A percentile compares a stretch with the other conserved stretches of the same genome.
These are phyloP conservation scores for Cutaneotrichosporon curvatum DNA, from an alignment of 1,284 basidiomycete species.

Conservation along the genomic window DNA sequence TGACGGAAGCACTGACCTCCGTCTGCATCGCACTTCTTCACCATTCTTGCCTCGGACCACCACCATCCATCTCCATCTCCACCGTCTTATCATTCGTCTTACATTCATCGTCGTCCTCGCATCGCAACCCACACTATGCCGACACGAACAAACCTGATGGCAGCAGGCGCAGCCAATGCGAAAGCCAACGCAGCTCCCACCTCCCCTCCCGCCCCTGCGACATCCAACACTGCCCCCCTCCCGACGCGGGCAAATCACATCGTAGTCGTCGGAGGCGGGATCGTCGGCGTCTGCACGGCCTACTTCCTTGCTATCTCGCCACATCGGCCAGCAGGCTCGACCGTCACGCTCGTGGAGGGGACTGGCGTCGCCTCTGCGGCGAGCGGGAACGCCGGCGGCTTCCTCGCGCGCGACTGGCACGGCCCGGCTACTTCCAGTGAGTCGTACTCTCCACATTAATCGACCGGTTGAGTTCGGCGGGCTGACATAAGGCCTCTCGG, in stretches of 20 bases:
- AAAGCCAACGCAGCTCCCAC: too few species aligned
- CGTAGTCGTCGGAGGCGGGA: slow-evolving; percentile 54
- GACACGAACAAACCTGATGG: too few species aligned
- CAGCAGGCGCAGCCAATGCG: too few species aligned
- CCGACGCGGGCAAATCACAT: slow-evolving; percentile 21
- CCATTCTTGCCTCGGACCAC: too few species aligned
- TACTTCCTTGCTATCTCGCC: slow-evolving; percentile 37
- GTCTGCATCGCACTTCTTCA: too few species aligned
- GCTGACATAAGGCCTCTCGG: slow-evolving; percentile 51
- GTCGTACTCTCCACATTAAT: too few species aligned
- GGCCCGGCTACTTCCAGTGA: slow-evolving; percentile 46
- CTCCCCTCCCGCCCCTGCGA: neutral
- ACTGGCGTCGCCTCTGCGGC: slow-evolving; percentile 58
- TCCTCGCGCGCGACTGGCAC: slow-evolving; percentile 77
- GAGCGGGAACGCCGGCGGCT: slow-evolving; percentile 83
- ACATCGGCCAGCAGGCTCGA: slow-evolving; percentile 46
- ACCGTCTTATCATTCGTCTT: too few species aligned
- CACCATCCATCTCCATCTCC: too few species aligned
- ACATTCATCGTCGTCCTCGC: too few species aligned
- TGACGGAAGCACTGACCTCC: too few species aligned
- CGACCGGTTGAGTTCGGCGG: too few species aligned
- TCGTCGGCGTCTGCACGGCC: slow-evolving; percentile 77
- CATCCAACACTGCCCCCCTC: neutral
- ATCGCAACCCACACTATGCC: too few species aligned
- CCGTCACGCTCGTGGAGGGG: slow-evolving; percentile 63